phyloP scores from a whole-genome alignment of 208 protist species.

The Trypanosoma brucei region DNA sequence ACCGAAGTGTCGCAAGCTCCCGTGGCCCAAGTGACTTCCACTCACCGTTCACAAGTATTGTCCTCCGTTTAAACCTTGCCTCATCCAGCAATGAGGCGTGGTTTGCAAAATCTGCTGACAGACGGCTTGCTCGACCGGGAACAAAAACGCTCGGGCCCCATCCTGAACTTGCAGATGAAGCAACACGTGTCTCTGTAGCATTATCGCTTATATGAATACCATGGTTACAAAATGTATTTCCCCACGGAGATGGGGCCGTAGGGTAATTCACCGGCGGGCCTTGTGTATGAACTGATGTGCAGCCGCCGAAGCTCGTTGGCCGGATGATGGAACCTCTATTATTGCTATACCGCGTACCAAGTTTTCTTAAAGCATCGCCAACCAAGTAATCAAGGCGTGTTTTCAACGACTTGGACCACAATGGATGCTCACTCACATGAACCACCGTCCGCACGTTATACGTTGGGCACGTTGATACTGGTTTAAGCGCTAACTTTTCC shows the following conservation, averaged over 20 bases:
- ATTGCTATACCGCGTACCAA: not conserved
- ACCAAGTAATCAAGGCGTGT: constrained; percentile 10
- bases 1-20: constrained; percentile 17
- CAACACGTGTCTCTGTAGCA: too few relatives aligned
- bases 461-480: not conserved
- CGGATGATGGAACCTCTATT: too few relatives aligned
- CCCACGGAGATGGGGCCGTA: too few relatives aligned
- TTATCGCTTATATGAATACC: too few relatives aligned
- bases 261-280: too few relatives aligned
- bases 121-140: too few relatives aligned
- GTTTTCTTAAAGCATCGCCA: not conserved
- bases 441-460: constrained; percentile 18
- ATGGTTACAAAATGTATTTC: too few relatives aligned
- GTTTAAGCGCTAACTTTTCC: too few relatives aligned
- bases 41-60: not conserved
- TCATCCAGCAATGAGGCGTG: not conserved
- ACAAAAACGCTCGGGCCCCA: too few relatives aligned
- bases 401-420: constrained; percentile 11
- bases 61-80: not conserved
- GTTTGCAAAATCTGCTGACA: not conserved
- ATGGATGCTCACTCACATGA: constrained; percentile 9
- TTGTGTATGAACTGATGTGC: too few relatives aligned
- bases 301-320: too few relatives aligned
- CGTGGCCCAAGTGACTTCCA: not conserved
- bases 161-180: too few relatives aligned